Conservation (phyloP, 495 filamentous ascomycete genomes). For the Pyrenopolyporus hunteri region DNA sequence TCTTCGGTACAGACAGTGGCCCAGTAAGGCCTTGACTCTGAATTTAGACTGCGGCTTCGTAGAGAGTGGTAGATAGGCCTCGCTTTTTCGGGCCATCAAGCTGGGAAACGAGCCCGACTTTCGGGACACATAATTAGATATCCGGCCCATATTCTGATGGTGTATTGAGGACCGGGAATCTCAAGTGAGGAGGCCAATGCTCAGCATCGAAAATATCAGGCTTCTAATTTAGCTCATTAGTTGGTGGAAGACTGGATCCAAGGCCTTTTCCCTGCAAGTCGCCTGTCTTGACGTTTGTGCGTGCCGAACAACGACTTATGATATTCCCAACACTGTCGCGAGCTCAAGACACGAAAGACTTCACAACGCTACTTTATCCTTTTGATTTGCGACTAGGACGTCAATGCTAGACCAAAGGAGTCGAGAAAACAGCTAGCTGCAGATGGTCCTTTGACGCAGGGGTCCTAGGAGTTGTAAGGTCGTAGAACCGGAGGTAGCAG, state of each 20-base stretch:
- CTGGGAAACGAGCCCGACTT: constrained; percentile 35
- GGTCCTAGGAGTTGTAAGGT: background rate
- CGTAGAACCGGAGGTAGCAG: background rate
- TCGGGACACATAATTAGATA: constrained; percentile 37
- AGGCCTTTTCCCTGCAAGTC: background rate
- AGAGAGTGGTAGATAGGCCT: constrained; percentile 33
- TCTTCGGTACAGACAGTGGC: constrained; percentile 51
- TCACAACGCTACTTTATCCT: background rate
- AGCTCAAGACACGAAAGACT: background rate
- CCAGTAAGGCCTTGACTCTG: constrained; percentile 42
- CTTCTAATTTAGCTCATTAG: constrained; percentile 19
- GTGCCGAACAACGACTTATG: background rate
- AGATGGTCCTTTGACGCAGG: background rate
- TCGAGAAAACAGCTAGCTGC: background rate
- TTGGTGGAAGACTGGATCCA: background rate
- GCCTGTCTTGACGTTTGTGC: background rate
- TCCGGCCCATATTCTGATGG: constrained; percentile 27
- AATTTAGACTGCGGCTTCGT: constrained; percentile 37
- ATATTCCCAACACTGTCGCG: background rate
- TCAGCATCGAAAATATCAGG: constrained; percentile 32
- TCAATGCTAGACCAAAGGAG: background rate
- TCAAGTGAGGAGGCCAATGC: constrained; percentile 28
- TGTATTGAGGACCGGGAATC: constrained; percentile 6
- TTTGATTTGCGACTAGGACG: constrained; percentile 5
- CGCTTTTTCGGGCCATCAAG: constrained; percentile 38